phyloP scores from a whole-genome alignment of 176 grass and related monocot species.

The Ananas comosus region DNA sequence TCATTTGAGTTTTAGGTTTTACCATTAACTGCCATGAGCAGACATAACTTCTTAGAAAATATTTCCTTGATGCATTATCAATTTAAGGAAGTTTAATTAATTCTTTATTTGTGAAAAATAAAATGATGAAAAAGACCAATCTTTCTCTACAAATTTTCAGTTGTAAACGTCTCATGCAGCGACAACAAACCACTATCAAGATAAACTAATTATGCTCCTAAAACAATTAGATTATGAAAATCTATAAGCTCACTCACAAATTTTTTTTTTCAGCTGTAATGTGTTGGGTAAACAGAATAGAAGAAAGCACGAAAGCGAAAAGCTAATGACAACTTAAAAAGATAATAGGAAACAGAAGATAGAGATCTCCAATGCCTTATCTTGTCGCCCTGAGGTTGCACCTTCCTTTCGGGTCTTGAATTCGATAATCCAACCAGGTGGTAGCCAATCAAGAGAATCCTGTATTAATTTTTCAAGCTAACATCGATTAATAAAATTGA shows the following conservation, averaged over 20 bases:
- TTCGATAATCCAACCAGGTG: conserved; percentile 21
- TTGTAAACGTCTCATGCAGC: no score
- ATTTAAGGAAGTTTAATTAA: no score
- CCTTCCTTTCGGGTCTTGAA: conserved; percentile 17
- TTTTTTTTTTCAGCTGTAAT: no score
- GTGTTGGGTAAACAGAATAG: not conserved
- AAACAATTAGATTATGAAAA: no score
- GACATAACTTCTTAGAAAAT: no score
- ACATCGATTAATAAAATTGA: not conserved
- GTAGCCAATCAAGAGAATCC: conserved; percentile 25
- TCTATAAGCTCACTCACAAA: no score
- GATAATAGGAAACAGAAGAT: not conserved
- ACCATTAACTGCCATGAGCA: conserved; percentile 5
- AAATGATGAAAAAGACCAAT: no score
- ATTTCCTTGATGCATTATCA: no score
- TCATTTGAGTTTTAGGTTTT: conserved; percentile 5
- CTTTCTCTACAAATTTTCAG: no score
- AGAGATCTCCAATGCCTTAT: not conserved
- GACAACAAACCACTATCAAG: no score
- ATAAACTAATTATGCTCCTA: no score
- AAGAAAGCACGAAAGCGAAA: not conserved
- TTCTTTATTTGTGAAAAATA: no score
- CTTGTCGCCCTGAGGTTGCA: not conserved
- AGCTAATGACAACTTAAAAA: not conserved
- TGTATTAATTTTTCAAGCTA: conserved; percentile 1